Percentiles rank a stretch among this genome's conserved stretches.
Evolutionary conservation across 306 rosid genomes (phyloP).

Genomic region (Cucurbita moschata): DNA sequence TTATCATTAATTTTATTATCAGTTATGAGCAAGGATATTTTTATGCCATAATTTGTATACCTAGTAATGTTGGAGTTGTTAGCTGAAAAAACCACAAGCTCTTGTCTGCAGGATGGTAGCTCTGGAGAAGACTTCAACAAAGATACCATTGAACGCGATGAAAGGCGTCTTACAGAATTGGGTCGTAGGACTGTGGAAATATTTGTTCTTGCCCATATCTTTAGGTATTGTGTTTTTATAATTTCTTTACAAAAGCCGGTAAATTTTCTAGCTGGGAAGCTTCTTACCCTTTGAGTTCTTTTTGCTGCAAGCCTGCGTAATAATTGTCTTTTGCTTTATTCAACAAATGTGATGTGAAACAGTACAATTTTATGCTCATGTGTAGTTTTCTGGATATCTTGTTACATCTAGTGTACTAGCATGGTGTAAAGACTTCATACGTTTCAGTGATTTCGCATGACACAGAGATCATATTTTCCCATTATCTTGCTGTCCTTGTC

Average conservation of each 20-base stretch:
- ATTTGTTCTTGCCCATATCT: slow-evolving; percentile 91
- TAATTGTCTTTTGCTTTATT: neutral
- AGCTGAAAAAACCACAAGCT: slow-evolving; percentile 1
- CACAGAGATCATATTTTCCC: neutral
- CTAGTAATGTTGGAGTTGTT: neutral
- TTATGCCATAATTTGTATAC: neutral
- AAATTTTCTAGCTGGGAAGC: neutral
- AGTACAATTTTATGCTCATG: neutral
- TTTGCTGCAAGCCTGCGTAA: neutral
- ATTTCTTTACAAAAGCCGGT: neutral
- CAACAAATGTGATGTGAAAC: neutral
- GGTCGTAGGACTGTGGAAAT: slow-evolving; percentile 98
- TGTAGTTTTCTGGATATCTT: neutral
- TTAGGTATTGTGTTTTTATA: slow-evolving; percentile 34
- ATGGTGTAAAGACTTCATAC: neutral
- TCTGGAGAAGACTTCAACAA: slow-evolving; percentile 92
- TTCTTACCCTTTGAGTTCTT: neutral
- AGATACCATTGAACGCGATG: slow-evolving; percentile 91
- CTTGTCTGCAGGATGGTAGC: slow-evolving; percentile 56
- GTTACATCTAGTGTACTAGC: neutral
- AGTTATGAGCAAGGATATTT: neutral
- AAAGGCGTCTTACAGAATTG: slow-evolving; percentile 89
- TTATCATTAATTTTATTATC: neutral
- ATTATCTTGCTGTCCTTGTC: neutral
- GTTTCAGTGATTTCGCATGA: neutral